phyloP scores from a whole-genome alignment of 192 early-diverging fungal genomes.

The Backusella mclennaniae region DNA sequence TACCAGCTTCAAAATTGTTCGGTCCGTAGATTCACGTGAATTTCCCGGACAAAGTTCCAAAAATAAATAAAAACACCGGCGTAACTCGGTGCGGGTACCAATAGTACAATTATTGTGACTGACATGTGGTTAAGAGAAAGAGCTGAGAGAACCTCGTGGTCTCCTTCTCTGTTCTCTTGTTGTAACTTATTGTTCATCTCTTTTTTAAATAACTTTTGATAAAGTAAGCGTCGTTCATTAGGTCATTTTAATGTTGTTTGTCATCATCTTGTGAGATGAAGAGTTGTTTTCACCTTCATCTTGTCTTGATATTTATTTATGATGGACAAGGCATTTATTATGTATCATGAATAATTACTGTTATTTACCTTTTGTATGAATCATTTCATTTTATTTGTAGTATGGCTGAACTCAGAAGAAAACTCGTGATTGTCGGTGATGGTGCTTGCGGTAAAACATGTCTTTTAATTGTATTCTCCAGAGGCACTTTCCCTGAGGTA shows the following conservation, averaged over 20 bases:
- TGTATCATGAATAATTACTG: background rate
- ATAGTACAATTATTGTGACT: background rate
- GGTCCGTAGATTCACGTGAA: background rate
- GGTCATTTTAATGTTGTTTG: background rate
- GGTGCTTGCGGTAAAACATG: conserved; percentile 94
- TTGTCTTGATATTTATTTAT: background rate
- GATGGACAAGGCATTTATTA: background rate
- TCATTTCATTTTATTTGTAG: conserved; percentile 11
- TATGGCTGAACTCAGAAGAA: conserved; percentile 66
- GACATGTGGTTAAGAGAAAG: background rate
- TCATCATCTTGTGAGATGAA: background rate
- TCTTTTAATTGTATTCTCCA: conserved; percentile 79
- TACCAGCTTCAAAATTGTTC: background rate
- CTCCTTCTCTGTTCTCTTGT: conserved; percentile 3
- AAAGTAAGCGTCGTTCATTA: background rate
- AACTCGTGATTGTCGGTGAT: conserved; percentile 92
- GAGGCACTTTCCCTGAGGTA: conserved; percentile 84
- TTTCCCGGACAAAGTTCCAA: background rate
- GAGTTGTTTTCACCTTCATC: background rate
- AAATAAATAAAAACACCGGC: background rate
- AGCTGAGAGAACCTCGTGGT: conserved; percentile 2
- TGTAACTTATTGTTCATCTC: conserved; percentile 2
- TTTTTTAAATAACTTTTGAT: background rate
- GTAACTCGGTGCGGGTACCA: background rate
- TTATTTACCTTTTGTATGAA: conserved; percentile 17